phyloP scores from a whole-genome alignment of 2,329 filamentous ascomycete genomes.

The Lasiodiplodia hormozganensis region DNA sequence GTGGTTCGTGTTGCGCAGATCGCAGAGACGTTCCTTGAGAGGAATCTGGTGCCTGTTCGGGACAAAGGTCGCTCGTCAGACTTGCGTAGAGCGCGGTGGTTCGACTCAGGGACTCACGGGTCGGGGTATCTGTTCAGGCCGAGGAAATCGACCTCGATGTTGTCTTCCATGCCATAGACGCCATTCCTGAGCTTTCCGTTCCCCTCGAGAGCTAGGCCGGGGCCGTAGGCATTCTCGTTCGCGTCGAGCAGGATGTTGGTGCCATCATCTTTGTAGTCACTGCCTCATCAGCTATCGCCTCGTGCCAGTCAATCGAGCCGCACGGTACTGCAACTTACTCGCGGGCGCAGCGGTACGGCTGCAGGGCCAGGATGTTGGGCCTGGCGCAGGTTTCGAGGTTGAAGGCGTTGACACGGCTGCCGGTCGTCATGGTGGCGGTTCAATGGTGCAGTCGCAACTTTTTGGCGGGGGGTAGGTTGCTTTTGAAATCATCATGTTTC shows the following conservation, averaged over 20 bases:
- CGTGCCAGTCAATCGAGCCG: conserved; percentile 30
- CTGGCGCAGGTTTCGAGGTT: conserved; percentile 58
- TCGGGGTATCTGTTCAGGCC: conserved; percentile 95
- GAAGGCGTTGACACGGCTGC: conserved; percentile 44
- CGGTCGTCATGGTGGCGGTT: conserved; percentile 25
- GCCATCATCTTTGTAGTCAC: conserved; percentile 98
- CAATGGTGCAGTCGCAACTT: conserved; percentile 4
- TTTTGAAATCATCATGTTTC: conserved; percentile 26
- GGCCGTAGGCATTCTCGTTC: conserved; percentile 96
- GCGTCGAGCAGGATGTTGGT: conserved; percentile 95
- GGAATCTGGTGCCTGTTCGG: conserved; percentile 71
- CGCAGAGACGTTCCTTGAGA: conserved; percentile 86
- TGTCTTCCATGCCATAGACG: conserved; percentile 45
- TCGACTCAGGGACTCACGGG: conserved; percentile 58
- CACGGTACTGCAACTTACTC: conserved; percentile 50
- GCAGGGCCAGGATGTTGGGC: conserved; percentile 59
- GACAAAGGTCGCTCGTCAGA: background rate
- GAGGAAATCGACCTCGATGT: conserved; percentile 74
- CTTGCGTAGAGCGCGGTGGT: background rate
- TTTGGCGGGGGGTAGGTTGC: conserved; percentile 18
- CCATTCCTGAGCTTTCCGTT: conserved; percentile 58
- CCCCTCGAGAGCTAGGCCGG: conserved; percentile 67
- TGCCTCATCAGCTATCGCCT: conserved; percentile 51
- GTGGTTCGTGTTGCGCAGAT: conserved; percentile 74
- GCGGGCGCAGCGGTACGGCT: conserved; percentile 62